Percentiles rank a stretch among this genome's conserved stretches.
phyloP scores from a whole-genome alignment of 164 flowering plant species.

The Umbellularia californica region DNA sequence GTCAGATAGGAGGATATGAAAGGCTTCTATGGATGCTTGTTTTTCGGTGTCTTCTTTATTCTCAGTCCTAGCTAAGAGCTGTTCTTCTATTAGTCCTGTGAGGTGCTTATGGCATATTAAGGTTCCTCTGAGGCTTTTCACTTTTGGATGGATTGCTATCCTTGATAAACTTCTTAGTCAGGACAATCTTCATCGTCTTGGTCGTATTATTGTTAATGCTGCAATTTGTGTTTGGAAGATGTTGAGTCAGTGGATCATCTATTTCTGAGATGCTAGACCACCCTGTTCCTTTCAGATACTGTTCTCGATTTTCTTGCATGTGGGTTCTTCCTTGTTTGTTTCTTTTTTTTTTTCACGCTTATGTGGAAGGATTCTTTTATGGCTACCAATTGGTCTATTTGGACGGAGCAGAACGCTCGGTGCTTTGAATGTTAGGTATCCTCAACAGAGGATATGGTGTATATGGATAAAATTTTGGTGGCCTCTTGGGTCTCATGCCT shows the following conservation, averaged over 20 bases:
- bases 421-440: no score
- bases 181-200: background rate
- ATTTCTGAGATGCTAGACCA: background rate
- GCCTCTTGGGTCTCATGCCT: no score
- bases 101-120: background rate
- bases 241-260: background rate
- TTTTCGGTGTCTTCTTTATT: background rate
- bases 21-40: background rate
- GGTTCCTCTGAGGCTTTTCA: background rate
- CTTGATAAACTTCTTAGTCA: background rate
- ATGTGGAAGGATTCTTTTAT: no score
- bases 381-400: no score
- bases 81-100: no score
- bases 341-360: no score
- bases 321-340: no score
- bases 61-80: background rate
- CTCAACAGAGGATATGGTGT: no score
- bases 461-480: no score
- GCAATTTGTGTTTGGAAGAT: background rate
- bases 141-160: background rate
- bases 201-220: background rate
- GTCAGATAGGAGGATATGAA: background rate
- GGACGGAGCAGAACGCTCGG: no score
- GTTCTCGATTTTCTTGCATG: no score
- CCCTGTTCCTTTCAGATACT: no score